These are phyloP conservation scores for Candida neerlandica DNA, from an alignment of 1,139 yeast species.

Conservation along the genomic window DNA sequence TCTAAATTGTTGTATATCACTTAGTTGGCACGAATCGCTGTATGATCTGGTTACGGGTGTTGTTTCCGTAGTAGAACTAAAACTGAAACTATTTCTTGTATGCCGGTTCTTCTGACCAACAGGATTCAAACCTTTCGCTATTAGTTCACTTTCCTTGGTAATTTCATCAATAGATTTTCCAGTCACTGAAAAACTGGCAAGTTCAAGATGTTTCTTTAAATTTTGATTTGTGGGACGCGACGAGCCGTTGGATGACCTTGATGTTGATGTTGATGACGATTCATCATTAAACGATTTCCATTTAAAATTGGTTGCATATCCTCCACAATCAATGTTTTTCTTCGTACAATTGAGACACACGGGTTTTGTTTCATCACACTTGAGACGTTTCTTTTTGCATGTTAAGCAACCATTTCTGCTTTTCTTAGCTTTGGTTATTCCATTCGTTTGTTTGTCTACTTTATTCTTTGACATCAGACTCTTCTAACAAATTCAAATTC, in stretches of 20 bases:
- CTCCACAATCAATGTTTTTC: slow-evolving; percentile 76
- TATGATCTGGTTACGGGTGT: slow-evolving; percentile 1
- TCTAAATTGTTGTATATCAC: neutral
- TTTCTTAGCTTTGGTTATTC: slow-evolving; percentile 23
- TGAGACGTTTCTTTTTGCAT: slow-evolving; percentile 84
- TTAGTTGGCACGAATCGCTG: neutral
- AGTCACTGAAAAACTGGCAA: slow-evolving; percentile 55
- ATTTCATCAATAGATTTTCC: slow-evolving; percentile 54
- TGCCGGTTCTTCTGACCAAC: slow-evolving; percentile 18
- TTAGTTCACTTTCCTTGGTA: slow-evolving; percentile 49
- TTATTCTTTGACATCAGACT: neutral
- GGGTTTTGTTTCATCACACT: slow-evolving; percentile 89
- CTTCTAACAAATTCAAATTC: too few relatives aligned
- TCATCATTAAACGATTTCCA: slow-evolving; percentile 56
- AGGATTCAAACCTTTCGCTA: slow-evolving; percentile 54
- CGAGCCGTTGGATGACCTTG: neutral
- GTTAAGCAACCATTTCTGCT: slow-evolving; percentile 87
- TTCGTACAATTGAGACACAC: slow-evolving; percentile 75
- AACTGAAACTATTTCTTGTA: slow-evolving; percentile 10
- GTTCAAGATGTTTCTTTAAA: slow-evolving; percentile 48
- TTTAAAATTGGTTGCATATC: slow-evolving; percentile 63
- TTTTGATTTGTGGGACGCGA: slow-evolving; percentile 2
- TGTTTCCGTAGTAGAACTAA: neutral
- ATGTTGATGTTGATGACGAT: neutral
- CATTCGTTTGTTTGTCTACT: neutral